Percentiles rank a stretch among this genome's conserved stretches.
phyloP scores from a whole-genome alignment of 164 flowering plant species.

The Aristolochia contorta region DNA sequence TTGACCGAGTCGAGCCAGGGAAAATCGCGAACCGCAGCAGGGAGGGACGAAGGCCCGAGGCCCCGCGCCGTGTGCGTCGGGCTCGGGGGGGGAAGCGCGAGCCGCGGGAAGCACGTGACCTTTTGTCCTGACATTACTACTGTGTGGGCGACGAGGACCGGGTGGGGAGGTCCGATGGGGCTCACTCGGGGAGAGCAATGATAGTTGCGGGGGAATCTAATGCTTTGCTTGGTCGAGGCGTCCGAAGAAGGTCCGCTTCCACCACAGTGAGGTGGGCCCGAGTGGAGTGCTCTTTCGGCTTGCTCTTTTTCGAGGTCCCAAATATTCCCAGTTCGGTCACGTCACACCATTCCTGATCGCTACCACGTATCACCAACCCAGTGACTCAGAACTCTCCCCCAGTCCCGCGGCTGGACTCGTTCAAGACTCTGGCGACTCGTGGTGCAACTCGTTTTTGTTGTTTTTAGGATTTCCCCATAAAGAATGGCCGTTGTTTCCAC shows the following conservation, averaged over 20 bases:
- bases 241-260: slow-evolving; percentile 11
- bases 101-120: no score
- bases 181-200: no score
- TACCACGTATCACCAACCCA: slow-evolving; percentile 10
- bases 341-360: slow-evolving; percentile 27
- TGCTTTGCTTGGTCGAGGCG: slow-evolving; percentile 23
- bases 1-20: no score
- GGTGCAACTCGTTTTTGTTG: no score
- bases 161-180: no score
- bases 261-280: slow-evolving; percentile 8
- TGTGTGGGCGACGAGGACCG: no score
- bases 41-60: not conserved
- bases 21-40: no score
- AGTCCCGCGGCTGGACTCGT: not conserved
- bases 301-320: slow-evolving; percentile 53
- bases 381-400: slow-evolving; percentile 1
- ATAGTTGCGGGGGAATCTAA: slow-evolving; percentile 13
- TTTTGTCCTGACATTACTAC: no score
- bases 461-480: no score
- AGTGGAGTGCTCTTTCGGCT: slow-evolving; percentile 50
- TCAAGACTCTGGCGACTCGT: no score
- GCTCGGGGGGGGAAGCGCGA: no score
- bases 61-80: not conserved
- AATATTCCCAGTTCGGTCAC: slow-evolving; percentile 34
- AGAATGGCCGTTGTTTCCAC: no score